Base-by-base conservation (phyloP, 768 basidiomycete species). In the Brasilioporus rufonigricans region DNA sequence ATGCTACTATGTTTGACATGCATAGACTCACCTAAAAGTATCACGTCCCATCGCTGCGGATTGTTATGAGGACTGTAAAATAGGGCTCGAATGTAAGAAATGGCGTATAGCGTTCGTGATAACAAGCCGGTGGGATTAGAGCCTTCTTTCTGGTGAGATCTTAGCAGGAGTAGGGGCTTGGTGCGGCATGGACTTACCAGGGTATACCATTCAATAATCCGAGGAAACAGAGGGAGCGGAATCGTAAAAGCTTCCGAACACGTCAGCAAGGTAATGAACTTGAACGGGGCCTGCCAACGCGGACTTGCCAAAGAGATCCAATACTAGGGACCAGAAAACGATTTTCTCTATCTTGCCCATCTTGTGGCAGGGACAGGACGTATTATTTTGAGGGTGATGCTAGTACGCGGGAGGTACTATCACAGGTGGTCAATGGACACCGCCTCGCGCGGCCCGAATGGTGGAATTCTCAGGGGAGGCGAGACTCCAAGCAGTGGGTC, bases 171-270 rank as follows among this genome's bases (percentile, higher is more conserved):
- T 16, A 13, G 35, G 38, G 9, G 32, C 5, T 31, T 19, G 31
- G 14, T 8, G 21, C 4, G 6, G 18, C 0, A 7, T 11, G 16
- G 39, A 70, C 82, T 63, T 60, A 88, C 90, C 66, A 83, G 71
- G 1, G 85, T 86, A 67, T 93, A 95, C 89, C 89, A 93, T 73
- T 95, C 87, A 40, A 97, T 94, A 47, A 98, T 77, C n/a, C 95
- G 84, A n/a, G 96, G 96, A 71, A 98, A 98, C 29, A 98, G 82
- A 21, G 96, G 96, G n/a, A 98, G 79, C 11, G 93, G 94, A 44
- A 96, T 90, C 23, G 93, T 97, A 72, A 95, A 96, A 13, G 93
- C 91, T 80, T 79, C 75, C 46, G 45, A 36, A 57, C 50, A 48
- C 44, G 49, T 64, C 59, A 72, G 52, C 47, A 4, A 45, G 36